These are phyloP conservation scores for Leccinum subgranulosum DNA, from an alignment of 768 basidiomycete genomes.

Conservation along the genomic window DNA sequence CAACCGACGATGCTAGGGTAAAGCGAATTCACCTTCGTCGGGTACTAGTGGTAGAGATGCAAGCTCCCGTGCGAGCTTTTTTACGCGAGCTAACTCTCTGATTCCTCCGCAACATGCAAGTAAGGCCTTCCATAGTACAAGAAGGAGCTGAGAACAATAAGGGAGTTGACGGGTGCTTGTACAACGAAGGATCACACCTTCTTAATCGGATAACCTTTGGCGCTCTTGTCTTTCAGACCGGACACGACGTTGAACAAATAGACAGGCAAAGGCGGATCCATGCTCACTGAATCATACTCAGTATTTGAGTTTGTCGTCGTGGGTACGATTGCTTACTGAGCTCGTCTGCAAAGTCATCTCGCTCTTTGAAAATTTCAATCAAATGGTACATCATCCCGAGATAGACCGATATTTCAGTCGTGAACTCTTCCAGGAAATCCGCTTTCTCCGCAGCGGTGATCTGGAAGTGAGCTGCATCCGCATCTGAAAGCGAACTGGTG, in stretches of 20 bases:
- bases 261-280: conserved; percentile 91
- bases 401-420: conserved; percentile 90
- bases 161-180: not conserved
- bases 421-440: conserved; percentile 84
- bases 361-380: conserved; percentile 88
- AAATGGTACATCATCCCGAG: conserved; percentile 94
- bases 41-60: conserved; percentile 63
- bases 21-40: conserved; percentile 40
- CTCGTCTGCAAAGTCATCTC: conserved; percentile 95
- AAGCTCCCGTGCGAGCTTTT: conserved; percentile 81
- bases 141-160: conserved; percentile 60
- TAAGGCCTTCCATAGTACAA: conserved; percentile 93
- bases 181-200: conserved; percentile 52
- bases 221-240: conserved; percentile 85
- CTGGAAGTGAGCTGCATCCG: conserved; percentile 67
- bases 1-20: not conserved
- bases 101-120: conserved; percentile 92
- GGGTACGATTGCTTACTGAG: conserved; percentile 62
- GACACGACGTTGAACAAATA: conserved; percentile 91
- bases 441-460: conserved; percentile 67
- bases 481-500: conserved; percentile 68
- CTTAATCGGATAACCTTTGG: conserved; percentile 95
- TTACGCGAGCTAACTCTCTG: conserved; percentile 79
- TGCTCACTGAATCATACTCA: conserved; percentile 65
- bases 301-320: not conserved